Evolutionary conservation across 2,329 filamentous ascomycete genomes (phyloP).

Genomic region (Botrytis squamosa): DNA sequence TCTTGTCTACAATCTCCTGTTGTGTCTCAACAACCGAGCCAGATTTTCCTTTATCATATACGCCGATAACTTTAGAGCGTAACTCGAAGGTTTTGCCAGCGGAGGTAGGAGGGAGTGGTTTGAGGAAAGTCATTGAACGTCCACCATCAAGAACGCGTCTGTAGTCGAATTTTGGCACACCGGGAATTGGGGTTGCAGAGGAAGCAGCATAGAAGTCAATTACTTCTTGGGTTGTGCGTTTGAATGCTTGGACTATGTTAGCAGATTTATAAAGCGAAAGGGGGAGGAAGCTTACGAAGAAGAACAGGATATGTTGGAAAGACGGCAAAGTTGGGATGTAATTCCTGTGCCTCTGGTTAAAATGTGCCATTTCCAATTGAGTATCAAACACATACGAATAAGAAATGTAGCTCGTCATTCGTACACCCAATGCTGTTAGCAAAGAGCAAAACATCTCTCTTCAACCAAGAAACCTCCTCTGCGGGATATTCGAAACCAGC

Average conservation of each 20-base stretch:
- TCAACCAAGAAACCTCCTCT: constrained; percentile 76
- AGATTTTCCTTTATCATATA: constrained; percentile 72
- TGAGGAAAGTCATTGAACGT: constrained; percentile 61
- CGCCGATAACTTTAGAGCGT: constrained; percentile 62
- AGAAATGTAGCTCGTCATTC: constrained; percentile 83
- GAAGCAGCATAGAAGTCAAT: constrained; percentile 67
- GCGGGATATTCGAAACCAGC: constrained; percentile 78
- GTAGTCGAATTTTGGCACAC: constrained; percentile 64
- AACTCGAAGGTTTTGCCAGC: constrained; percentile 63
- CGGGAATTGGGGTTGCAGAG: constrained; percentile 55
- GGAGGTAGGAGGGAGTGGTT: constrained; percentile 60
- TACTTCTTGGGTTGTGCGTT: constrained; percentile 63
- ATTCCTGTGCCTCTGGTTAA: constrained; percentile 56
- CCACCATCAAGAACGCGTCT: constrained; percentile 66
- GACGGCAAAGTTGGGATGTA: constrained; percentile 80
- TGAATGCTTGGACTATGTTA: constrained; percentile 53
- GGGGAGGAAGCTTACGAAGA: constrained; percentile 27
- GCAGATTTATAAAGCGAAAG: background rate
- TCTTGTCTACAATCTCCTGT: constrained; percentile 60
- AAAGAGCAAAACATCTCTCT: constrained; percentile 86
- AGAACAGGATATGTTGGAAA: constrained; percentile 66
- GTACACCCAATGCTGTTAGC: constrained; percentile 84
- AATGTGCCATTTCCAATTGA: constrained; percentile 1
- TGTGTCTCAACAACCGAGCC: constrained; percentile 68
- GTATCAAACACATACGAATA: constrained; percentile 63